Evolutionary conservation across 2,329 filamentous ascomycete genomes (phyloP).

Genomic region (Verticillium dahliae): DNA sequence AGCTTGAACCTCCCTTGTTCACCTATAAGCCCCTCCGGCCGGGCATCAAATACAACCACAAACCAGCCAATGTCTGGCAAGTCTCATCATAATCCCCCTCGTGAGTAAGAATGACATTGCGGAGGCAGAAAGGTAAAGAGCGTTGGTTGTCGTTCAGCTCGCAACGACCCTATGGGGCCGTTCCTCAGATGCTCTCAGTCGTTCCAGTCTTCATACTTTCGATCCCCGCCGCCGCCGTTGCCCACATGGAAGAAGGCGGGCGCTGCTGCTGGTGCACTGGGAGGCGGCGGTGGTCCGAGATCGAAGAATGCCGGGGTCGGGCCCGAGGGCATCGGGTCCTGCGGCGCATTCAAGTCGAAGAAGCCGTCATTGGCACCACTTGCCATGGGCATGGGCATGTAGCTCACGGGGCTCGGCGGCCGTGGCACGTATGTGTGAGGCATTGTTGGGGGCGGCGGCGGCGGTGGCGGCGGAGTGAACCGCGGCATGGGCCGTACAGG

Average conservation of each 20-base stretch:
- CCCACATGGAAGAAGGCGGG: conserved; percentile 9
- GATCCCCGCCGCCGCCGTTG: conserved; percentile 2
- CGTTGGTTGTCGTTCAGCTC: not conserved
- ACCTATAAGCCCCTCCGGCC: not conserved
- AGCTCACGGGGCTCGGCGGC: not conserved
- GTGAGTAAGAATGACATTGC: too few species aligned
- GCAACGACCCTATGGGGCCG: not conserved
- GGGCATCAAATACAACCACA: not conserved
- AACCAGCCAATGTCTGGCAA: not conserved
- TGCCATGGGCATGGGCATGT: not conserved
- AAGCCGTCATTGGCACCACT: not conserved
- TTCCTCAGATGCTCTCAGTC: not conserved
- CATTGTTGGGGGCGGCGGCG: not conserved
- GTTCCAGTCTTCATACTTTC: conserved; percentile 9
- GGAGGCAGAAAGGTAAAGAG: too few species aligned
- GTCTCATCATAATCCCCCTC: too few species aligned
- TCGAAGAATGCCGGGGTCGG: not conserved
- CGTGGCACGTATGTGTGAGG: not conserved
- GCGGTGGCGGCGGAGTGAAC: not conserved
- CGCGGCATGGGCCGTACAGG: not conserved
- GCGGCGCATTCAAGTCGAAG: not conserved
- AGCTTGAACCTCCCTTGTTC: not conserved
- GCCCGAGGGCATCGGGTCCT: not conserved
- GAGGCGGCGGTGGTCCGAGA: not conserved
- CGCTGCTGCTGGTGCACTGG: conserved; percentile 1